Base-by-base conservation (phyloP, 228 moss, liverwort and hornwort species). In the Sphagnum magellanicum region DNA sequence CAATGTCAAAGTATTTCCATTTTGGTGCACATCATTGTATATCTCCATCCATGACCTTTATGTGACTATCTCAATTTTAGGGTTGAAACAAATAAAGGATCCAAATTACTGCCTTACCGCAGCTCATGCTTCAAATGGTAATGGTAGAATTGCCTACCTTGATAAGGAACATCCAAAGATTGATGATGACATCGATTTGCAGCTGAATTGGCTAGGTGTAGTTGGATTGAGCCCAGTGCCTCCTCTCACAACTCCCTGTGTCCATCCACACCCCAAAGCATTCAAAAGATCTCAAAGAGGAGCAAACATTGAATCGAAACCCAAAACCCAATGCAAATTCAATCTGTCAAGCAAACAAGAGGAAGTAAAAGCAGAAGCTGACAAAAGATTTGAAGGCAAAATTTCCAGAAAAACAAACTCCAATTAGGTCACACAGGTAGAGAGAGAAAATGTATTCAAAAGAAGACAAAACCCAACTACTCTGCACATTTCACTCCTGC, bases 181-280 rank as follows among this genome's bases (percentile, higher is more conserved):
- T 5, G 78, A 66, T 17, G 86, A 83, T 60, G 86, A 79, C 53
- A 77, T 63, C 50, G 74, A 66, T 51, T 80, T 76, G 50, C 83
- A 86, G 50, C 68, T 74, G 57, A 75, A 86, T 65, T 74, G 83
- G 12, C 61, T 62, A 51, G 71, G 50, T 16, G 46, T 47, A 51
- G 63, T 64, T 66, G 71, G 47, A 75, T 16, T 76, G 12, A 69
- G 60, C 5, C 60, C 60, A 63, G 68, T 72, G 48, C 6, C 60
- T 51, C 72, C 76, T 53, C 75, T 67, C 65, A 69, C 63, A 48
- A 70, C 52, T 69, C 68, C 68, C 86, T 86, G 86, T 32, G 32
- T 32, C 32, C 32, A 32, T 32, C 32, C 32, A 32, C 3, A 32
- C 32, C 32, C 32, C 32, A 32, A 32, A 32, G 32, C 2, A 32